Percentiles rank a stretch among this genome's conserved stretches.
Conservation (phyloP, 164 flowering plant species). For the Vitis labrusca region DNA sequence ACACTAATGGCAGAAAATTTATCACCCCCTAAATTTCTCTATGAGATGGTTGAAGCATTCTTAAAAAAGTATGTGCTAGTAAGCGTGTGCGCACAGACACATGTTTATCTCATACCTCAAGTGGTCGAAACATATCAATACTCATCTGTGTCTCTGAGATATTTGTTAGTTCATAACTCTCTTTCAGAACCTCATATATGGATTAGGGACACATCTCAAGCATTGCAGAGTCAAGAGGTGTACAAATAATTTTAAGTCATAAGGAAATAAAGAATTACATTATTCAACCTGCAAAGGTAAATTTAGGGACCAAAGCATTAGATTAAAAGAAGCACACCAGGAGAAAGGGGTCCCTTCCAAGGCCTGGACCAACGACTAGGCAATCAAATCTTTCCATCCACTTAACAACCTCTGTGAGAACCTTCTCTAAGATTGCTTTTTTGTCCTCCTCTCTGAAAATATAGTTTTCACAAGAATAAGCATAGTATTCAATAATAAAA, state of each 20-base stretch:
- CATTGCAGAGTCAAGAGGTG: neutral
- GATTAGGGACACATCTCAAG: neutral
- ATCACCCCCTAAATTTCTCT: neutral
- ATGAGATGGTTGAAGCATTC: neutral
- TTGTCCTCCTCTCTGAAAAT: slow-evolving; percentile 68
- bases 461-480: slow-evolving; percentile 11
- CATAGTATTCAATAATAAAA: neutral
- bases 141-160: neutral
- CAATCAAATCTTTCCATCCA: slow-evolving; percentile 99
- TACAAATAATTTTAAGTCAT: neutral
- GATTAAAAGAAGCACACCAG: slow-evolving; percentile 48
- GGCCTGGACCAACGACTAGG: slow-evolving; percentile 95
- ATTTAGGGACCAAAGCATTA: neutral
- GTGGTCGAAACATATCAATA: neutral
- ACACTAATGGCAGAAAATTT: neutral
- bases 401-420: slow-evolving; percentile 79
- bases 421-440: slow-evolving; percentile 37
- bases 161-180: neutral
- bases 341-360: slow-evolving; percentile 96
- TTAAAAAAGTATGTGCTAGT: neutral
- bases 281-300: neutral
- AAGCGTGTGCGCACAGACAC: neutral
- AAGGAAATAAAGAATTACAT: neutral
- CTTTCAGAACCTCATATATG: neutral
- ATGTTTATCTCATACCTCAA: neutral